phyloP scores from a whole-genome alignment of 192 early-diverging fungal species.

The Mortierella hygrophila region DNA sequence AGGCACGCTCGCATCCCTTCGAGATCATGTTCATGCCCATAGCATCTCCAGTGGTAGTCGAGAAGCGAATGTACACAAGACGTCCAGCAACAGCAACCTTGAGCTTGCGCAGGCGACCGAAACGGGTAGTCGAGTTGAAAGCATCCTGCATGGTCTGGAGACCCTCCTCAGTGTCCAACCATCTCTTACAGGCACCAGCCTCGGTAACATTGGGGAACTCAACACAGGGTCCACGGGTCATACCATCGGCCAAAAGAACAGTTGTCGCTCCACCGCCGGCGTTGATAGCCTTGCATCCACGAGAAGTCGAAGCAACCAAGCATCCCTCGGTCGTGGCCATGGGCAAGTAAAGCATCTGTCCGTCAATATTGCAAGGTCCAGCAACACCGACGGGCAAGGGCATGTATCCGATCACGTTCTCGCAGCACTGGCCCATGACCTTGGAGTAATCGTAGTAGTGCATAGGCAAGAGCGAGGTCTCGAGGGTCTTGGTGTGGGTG shows the following conservation, averaged over 20 bases:
- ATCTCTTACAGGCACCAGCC: slow-evolving; percentile 77
- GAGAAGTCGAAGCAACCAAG: slow-evolving; percentile 89
- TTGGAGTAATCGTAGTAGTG: slow-evolving; percentile 91
- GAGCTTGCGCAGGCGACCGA: slow-evolving; percentile 84
- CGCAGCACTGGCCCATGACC: slow-evolving; percentile 93
- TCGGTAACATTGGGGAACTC: slow-evolving; percentile 80
- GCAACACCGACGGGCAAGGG: slow-evolving; percentile 94
- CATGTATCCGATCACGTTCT: slow-evolving; percentile 95
- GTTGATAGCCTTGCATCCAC: slow-evolving; percentile 96
- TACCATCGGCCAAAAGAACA: slow-evolving; percentile 83
- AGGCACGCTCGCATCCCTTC: slow-evolving; percentile 90
- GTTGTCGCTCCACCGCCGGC: slow-evolving; percentile 88
- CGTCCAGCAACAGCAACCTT: slow-evolving; percentile 89
- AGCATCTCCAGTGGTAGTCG: slow-evolving; percentile 93
- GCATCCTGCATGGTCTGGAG: slow-evolving; percentile 72
- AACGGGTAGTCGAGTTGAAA: slow-evolving; percentile 92
- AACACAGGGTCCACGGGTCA: slow-evolving; percentile 94
- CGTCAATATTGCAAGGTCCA: slow-evolving; percentile 88
- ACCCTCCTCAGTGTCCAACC: slow-evolving; percentile 79
- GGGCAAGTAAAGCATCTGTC: slow-evolving; percentile 84
- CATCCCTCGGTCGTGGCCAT: slow-evolving; percentile 98
- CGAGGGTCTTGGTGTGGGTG: slow-evolving; percentile 73
- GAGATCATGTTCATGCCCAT: slow-evolving; percentile 99
- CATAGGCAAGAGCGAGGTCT: slow-evolving; percentile 78
- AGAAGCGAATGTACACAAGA: slow-evolving; percentile 89